Base-by-base conservation (phyloP, 2,329 filamentous ascomycete species). In the Talaromyces sp. region DNA sequence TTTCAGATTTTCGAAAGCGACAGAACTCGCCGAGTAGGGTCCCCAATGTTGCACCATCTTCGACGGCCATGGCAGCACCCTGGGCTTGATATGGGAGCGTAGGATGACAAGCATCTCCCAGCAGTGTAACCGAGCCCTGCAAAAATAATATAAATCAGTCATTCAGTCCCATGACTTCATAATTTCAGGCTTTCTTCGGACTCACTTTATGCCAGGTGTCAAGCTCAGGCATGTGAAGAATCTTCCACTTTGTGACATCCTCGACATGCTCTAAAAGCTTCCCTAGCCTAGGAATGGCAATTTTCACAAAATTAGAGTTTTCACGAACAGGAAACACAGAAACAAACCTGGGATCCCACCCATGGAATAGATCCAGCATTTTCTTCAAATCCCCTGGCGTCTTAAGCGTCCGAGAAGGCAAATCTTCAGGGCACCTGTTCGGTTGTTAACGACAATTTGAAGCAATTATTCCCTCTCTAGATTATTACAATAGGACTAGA, bases 41-140 rank as follows among this genome's bases (percentile, higher is more conserved):
- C 0, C 88, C 89, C 0, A 91, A 75, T 0, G 89, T 87, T 0
- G 88, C 87, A 0, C 88, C 89, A 62, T 91, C 89, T 71, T 91
- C 89, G 1, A 91, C 79, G 0, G 86, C 85, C 0, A 84, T 87
- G 71, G 90, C 90, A 17, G 89, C 89, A 0, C 89, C 88, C 73
- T 88, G 89, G 0, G 86, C 88, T 33, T 49, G 79, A 68, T 86
- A 85, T 2, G 86, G 86, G 1, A 89, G 77, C 85, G 88, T 88
- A 0, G 86, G 84, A 71, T 89, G 87, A 67, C 87, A 89, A 1
- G 85, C 80, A 68, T 89, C 87, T 8, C 87, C 87, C 3, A 73
- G 67, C 13, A 74, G 68, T 19, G 57, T 58, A n/a, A 61, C 9
- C 5, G 31, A 41, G 11, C 43, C 43, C 33, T 56, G 22, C 27